Percentiles rank a stretch among this genome's conserved stretches.
Conservation (phyloP, 805 yeast genomes). For the Candida ascalaphidarum region DNA sequence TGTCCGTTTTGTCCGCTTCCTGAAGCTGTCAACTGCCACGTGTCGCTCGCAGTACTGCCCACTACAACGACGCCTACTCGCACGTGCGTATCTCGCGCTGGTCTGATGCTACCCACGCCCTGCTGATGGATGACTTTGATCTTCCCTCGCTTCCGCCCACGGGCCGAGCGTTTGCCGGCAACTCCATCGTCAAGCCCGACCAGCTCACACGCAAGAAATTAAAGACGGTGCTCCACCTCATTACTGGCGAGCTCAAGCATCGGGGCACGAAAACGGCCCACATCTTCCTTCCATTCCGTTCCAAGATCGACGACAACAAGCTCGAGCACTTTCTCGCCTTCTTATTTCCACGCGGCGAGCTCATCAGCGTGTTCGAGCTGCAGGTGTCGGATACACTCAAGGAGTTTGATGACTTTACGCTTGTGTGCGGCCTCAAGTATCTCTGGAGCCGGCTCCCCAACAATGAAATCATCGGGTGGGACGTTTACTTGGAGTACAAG, state of each 20-base stretch:
- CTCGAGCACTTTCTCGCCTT: constrained; percentile 48
- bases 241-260: constrained; percentile 65
- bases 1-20: no score
- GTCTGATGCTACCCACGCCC: no score
- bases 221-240: constrained; percentile 56
- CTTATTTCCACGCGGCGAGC: constrained; percentile 51
- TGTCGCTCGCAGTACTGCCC: no score
- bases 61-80: no score
- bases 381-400: constrained; percentile 34
- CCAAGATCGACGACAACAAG: constrained; percentile 54
- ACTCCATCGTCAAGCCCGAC: constrained; percentile 8
- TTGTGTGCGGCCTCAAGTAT: constrained; percentile 70
- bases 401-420: constrained; percentile 53
- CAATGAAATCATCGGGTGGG: constrained; percentile 80
- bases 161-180: no score
- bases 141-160: no score
- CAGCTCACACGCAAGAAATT: constrained; percentile 58
- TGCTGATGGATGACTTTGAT: no score
- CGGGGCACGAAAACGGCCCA: constrained; percentile 59
- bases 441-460: constrained; percentile 83
- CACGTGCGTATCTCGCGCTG: no score
- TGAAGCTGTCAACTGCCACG: no score
- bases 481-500: constrained; percentile 64
- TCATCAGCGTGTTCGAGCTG: constrained; percentile 28
- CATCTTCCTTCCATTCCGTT: constrained; percentile 68